phyloP scores from a whole-genome alignment of 768 basidiomycete genomes.

The Rhodotorula diobovata region DNA sequence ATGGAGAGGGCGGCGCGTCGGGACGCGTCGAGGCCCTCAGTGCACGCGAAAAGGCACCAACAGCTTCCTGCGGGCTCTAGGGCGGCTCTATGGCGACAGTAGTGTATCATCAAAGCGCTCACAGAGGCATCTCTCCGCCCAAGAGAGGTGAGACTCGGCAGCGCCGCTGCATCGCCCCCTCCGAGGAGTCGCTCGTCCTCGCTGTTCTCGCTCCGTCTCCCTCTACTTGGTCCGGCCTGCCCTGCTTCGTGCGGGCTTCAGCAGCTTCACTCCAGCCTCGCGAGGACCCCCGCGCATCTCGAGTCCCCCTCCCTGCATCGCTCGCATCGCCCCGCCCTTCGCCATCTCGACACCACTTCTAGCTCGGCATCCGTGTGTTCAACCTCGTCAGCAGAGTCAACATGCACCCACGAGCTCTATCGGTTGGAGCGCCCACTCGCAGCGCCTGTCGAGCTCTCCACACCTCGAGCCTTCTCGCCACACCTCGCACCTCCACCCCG shows the following conservation, averaged over 20 bases:
- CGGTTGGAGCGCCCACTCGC: neutral
- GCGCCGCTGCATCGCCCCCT: too few species aligned
- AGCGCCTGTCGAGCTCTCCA: neutral
- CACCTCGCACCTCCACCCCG: neutral
- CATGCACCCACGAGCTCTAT: neutral
- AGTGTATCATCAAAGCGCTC: too few species aligned
- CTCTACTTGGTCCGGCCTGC: too few species aligned
- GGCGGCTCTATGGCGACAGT: too few species aligned
- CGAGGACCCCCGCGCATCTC: neutral
- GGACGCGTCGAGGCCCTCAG: neutral
- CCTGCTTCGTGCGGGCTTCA: too few species aligned
- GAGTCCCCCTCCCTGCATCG: neutral
- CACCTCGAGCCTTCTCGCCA: neutral
- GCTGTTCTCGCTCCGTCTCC: too few species aligned
- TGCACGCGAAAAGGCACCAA: too few species aligned
- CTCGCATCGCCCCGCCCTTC: neutral
- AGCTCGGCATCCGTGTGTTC: neutral
- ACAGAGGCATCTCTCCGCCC: too few species aligned
- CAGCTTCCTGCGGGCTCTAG: too few species aligned
- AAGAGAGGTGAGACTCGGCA: too few species aligned
- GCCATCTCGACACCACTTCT: neutral
- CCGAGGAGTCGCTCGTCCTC: too few species aligned
- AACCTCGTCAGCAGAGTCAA: rapidly evolving
- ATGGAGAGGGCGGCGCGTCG: neutral
- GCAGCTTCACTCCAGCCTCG: too few species aligned